Percentiles rank a stretch among this genome's conserved stretches.
phyloP scores from a whole-genome alignment of 1,284 basidiomycete genomes.

The Heterobasidion annosum region DNA sequence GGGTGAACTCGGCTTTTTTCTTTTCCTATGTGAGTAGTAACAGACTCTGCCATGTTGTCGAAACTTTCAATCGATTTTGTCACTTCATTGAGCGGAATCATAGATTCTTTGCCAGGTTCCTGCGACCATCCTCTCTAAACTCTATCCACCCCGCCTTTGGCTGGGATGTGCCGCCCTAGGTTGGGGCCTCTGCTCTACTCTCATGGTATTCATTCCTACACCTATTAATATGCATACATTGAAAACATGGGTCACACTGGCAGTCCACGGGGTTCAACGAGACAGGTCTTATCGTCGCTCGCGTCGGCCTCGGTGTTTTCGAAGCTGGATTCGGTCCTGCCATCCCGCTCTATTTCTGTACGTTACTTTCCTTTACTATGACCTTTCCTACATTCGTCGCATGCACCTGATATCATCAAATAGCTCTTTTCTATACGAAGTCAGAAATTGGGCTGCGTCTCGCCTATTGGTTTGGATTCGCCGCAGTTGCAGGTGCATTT shows the following conservation, averaged over 20 bases:
- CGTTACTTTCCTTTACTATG: conserved; percentile 13
- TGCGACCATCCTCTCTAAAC: conserved; percentile 55
- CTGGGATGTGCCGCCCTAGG: conserved; percentile 56
- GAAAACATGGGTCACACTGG: not conserved
- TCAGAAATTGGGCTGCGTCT: conserved; percentile 62
- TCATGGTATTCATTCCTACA: conserved; percentile 40
- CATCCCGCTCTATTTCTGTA: conserved; percentile 69
- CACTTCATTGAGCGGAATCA: not conserved
- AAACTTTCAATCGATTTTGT: not conserved
- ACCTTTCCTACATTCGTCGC: not conserved
- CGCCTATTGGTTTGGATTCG: conserved; percentile 75
- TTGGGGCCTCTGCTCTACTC: conserved; percentile 62
- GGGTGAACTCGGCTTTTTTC: conserved; percentile 69
- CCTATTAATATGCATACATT: not conserved
- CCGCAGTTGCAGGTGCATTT: conserved; percentile 72
- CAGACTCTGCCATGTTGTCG: not conserved
- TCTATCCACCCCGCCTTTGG: conserved; percentile 58
- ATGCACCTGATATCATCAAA: too few relatives aligned
- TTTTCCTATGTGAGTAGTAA: conserved; percentile 57
- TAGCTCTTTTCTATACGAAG: conserved; percentile 72
- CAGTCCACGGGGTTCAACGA: conserved; percentile 55
- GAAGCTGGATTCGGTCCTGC: conserved; percentile 69
- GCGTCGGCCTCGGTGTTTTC: conserved; percentile 58
- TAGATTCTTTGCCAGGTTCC: conserved; percentile 70
- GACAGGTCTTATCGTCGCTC: conserved; percentile 44